Base-by-base conservation (phyloP, 2,329 filamentous ascomycete species). In the Arthroderma uncinatum region DNA sequence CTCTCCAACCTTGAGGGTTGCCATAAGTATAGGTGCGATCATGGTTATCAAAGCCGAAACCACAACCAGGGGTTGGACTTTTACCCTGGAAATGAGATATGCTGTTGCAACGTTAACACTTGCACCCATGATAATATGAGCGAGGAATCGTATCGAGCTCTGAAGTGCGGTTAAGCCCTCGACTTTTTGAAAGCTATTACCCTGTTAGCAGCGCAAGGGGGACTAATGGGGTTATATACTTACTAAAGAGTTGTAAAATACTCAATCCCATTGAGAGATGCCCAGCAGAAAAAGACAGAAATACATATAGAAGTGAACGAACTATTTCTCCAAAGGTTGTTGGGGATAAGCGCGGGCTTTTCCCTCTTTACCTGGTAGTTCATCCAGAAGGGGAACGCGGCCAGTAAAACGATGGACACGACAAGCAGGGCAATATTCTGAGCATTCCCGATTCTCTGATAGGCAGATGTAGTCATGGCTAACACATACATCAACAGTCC, bases 281-380 rank as follows among this genome's bases (percentile, higher is more conserved):
- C 76, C 57, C 69, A 76, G 0, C 76, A 72, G 2, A 81, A 59
- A 2, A 76, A 64, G 1, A 81, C 71, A 4, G 73, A 78, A 1
- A 76, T 62, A 62, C 82, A 85, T 14, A 82, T 76, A 30, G 70
- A 75, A 0, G 79, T 76, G 62, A 85, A 85, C 1, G 77, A 67
- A 0, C 67, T 65, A 52, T 81, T 83, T 14, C 68, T 73, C 82
- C 82, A 85, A 0, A 85, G 68, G 0, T 74, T 76, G 64, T 85
- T 84, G 0, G 82, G 82, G 19, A 85, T 83, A 5, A 85, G 65
- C 0, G 81, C 80, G 7, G 80, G 76, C 2, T 70, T 71, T 10
- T 71, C 70, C 0, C 65, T 64, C 6, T 68, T 70, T 50, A 78
- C 76, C 52, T 78, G 79, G 2, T 71, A 70, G 10, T 73, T 71